phyloP scores from a whole-genome alignment of 176 grass and related monocot genomes.

The Tillandsia fasciculata region DNA sequence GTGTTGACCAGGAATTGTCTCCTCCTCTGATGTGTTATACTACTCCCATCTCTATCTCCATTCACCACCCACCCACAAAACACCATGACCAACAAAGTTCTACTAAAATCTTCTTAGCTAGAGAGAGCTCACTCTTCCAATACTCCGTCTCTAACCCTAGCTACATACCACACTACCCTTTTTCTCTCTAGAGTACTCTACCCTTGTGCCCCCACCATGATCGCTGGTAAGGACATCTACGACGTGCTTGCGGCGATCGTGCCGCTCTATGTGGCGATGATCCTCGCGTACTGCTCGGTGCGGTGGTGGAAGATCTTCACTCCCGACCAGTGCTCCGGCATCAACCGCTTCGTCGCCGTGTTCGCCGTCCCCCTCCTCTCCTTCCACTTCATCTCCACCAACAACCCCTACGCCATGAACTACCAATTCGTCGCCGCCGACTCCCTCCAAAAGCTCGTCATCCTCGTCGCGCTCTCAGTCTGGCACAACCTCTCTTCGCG shows the following conservation, averaged over 20 bases:
- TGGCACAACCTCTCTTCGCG: conserved; percentile 68
- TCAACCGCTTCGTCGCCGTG: conserved; percentile 98
- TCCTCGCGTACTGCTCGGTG: conserved; percentile 84
- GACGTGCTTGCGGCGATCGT: conserved; percentile 84
- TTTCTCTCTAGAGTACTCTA: too few species aligned
- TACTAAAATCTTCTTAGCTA: too few species aligned
- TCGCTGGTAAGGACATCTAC: conserved; percentile 88
- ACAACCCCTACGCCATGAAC: conserved; percentile 86
- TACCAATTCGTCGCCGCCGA: conserved; percentile 93
- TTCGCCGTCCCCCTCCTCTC: conserved; percentile 94
- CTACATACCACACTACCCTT: too few species aligned
- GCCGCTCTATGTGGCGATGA: conserved; percentile 94
- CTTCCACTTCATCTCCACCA: conserved; percentile 96
- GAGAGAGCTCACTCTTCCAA: too few species aligned
- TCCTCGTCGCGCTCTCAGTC: conserved; percentile 58
- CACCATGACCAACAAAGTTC: too few species aligned
- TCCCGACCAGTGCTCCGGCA: conserved; percentile 78
- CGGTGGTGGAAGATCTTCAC: conserved; percentile 97
- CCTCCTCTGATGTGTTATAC: too few species aligned
- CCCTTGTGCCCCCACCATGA: conserved; percentile 31
- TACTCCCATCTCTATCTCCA: too few species aligned
- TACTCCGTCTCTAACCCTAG: too few species aligned
- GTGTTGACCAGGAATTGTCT: too few species aligned
- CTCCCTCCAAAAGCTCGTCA: conserved; percentile 81
- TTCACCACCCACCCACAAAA: too few species aligned